These are phyloP conservation scores for Pholiota molesta DNA, from an alignment of 768 basidiomycete species.

Conservation along the genomic window DNA sequence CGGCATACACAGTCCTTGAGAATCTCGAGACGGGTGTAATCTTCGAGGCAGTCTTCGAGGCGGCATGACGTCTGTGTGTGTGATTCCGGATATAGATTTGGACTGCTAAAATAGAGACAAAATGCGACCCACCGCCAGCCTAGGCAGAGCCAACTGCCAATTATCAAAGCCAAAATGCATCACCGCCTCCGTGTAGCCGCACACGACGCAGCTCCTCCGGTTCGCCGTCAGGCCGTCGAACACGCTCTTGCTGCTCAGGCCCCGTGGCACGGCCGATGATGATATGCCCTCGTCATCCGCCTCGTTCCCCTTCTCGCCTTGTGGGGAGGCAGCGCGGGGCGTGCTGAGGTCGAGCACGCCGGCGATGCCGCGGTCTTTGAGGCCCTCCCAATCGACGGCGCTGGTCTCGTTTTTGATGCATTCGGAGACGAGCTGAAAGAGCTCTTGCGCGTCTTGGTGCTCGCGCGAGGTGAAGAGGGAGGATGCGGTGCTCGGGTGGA, in stretches of 20 bases:
- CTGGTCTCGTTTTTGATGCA: constrained; percentile 84
- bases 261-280: constrained; percentile 9
- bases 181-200: constrained; percentile 93
- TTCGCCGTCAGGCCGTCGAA: constrained; percentile 94
- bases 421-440: constrained; percentile 94
- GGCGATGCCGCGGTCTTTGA: constrained; percentile 72
- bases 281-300: constrained; percentile 5
- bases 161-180: constrained; percentile 91
- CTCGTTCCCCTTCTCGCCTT: constrained; percentile 1
- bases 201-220: constrained; percentile 81
- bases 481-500: constrained; percentile 18
- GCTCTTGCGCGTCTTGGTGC: constrained; percentile 97
- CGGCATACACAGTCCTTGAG: constrained; percentile 93
- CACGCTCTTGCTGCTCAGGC: constrained; percentile 54
- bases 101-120: neutral
- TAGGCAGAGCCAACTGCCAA: constrained; percentile 78
- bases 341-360: constrained; percentile 41
- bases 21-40: constrained; percentile 88
- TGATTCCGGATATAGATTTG: constrained; percentile 2
- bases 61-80: constrained; percentile 57
- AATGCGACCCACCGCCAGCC: constrained; percentile 51
- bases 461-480: constrained; percentile 84
- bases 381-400: constrained; percentile 71
- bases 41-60: constrained; percentile 82
- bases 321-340: constrained; percentile 2